A percentile compares a stretch with the other conserved stretches of the same genome.
Evolutionary conservation across 2,329 filamentous ascomycete genomes (phyloP).

Genomic region (Aotearoamyces nothofagi): DNA sequence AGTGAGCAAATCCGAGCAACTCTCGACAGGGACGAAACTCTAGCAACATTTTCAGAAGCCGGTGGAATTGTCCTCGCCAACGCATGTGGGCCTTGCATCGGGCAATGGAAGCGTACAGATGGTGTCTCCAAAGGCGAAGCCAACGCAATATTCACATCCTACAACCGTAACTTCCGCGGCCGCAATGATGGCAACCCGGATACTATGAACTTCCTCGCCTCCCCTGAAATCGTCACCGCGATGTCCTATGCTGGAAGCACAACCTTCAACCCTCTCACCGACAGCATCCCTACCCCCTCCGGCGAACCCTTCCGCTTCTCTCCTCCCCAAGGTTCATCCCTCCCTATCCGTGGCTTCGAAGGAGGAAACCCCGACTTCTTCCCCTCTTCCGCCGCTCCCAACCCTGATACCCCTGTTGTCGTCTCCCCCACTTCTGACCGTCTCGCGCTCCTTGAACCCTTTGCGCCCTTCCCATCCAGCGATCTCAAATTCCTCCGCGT

Average conservation of each 20-base stretch:
- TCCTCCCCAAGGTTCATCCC: constrained; percentile 56
- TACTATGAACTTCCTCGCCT: constrained; percentile 98
- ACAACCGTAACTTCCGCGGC: constrained; percentile 96
- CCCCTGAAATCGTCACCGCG: constrained; percentile 90
- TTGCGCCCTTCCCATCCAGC: constrained; percentile 61
- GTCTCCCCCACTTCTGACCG: constrained; percentile 82
- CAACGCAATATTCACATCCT: constrained; percentile 93
- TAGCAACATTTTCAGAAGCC: constrained; percentile 71
- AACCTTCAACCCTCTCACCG: constrained; percentile 91
- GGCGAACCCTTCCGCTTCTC: constrained; percentile 77
- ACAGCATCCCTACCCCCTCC: constrained; percentile 64
- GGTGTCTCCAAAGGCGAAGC: constrained; percentile 67
- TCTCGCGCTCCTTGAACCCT: constrained; percentile 82
- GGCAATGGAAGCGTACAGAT: constrained; percentile 90
- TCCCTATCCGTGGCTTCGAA: constrained; percentile 53
- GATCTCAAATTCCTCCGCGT: constrained; percentile 71
- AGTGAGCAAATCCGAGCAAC: constrained; percentile 96
- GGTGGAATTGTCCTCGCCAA: constrained; percentile 87
- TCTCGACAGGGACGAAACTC: constrained; percentile 73
- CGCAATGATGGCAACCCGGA: constrained; percentile 93
- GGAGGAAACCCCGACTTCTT: constrained; percentile 60
- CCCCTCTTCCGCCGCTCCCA: constrained; percentile 56
- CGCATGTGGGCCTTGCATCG: constrained; percentile 86
- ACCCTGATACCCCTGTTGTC: constrained; percentile 54
- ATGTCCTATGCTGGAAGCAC: constrained; percentile 88